phyloP scores from a whole-genome alignment of 2,329 filamentous ascomycete species.

The Monilinia laxa region DNA sequence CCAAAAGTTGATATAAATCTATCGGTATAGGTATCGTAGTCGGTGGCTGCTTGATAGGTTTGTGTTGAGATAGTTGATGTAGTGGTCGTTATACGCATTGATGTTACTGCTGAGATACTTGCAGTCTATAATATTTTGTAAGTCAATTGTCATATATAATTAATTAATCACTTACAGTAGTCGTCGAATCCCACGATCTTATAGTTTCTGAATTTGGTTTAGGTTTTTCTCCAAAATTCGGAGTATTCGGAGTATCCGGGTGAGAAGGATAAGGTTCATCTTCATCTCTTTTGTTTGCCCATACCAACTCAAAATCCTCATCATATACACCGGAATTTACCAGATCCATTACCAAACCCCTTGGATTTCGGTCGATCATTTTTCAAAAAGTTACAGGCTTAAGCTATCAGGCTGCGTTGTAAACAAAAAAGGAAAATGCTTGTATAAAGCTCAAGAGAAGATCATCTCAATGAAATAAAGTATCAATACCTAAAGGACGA shows the following conservation, averaged over 20 bases:
- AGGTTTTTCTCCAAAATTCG: neutral
- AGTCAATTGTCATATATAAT: neutral
- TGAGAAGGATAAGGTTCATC: neutral
- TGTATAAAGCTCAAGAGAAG: neutral
- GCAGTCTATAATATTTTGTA: neutral
- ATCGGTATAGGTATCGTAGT: neutral
- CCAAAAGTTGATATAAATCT: neutral
- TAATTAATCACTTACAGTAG: constrained; percentile 6
- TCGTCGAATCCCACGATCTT: neutral
- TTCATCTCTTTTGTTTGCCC: constrained; percentile 13
- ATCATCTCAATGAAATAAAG: neutral
- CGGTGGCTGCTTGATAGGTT: constrained; percentile 4
- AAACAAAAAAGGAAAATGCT: neutral
- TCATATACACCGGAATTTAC: constrained; percentile 15
- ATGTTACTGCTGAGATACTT: neutral
- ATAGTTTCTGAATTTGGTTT: neutral
- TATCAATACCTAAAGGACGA: neutral
- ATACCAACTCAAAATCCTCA: constrained; percentile 13
- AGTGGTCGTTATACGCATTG: neutral
- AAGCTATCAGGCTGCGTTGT: neutral
- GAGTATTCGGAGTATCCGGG: neutral
- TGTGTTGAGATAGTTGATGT: neutral
- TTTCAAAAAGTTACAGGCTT: neutral
- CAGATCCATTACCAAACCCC: constrained; percentile 1
- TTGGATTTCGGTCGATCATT: constrained; percentile 10